Evolutionary conservation across 495 filamentous ascomycete genomes (phyloP).

Genomic region (Penicillium robsamsonii): DNA sequence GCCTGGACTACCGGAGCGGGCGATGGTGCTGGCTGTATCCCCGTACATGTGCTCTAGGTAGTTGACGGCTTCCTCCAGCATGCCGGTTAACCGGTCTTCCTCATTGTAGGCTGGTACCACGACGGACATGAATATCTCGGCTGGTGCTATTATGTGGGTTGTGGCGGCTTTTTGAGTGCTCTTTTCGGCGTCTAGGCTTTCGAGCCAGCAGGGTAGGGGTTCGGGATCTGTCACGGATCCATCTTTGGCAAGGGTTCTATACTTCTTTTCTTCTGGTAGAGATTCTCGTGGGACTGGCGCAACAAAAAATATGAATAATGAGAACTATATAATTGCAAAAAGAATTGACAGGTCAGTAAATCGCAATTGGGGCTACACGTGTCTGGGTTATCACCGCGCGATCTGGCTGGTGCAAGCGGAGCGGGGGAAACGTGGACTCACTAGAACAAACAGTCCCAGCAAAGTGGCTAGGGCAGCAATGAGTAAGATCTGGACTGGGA

Average conservation of each 20-base stretch:
- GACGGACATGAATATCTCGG: conserved; percentile 73
- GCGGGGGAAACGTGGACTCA: conserved; percentile 24
- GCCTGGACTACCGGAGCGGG: background rate
- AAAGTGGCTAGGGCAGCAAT: conserved; percentile 28
- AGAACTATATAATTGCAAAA: conserved; percentile 51
- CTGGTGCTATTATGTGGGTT: conserved; percentile 40
- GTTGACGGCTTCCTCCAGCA: conserved; percentile 86
- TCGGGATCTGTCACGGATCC: conserved; percentile 58
- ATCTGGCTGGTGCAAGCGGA: background rate
- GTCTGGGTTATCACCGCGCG: background rate
- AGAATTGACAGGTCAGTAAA: conserved; percentile 3
- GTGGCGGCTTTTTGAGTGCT: conserved; percentile 27
- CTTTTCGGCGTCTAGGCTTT: conserved; percentile 57
- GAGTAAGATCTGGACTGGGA: conserved; percentile 34
- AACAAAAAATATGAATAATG: conserved; percentile 65
- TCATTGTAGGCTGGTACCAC: conserved; percentile 98
- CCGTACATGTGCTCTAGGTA: conserved; percentile 78
- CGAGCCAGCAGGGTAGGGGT: conserved; percentile 79
- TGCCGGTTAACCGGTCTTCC: conserved; percentile 71
- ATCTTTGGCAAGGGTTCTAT: conserved; percentile 66
- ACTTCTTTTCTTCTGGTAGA: conserved; percentile 79
- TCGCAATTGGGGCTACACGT: conserved; percentile 1
- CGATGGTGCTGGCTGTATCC: conserved; percentile 26
- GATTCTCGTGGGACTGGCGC: conserved; percentile 78
- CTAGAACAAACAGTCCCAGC: conserved; percentile 38